Base-by-base conservation (phyloP, 2,329 filamentous ascomycete species). In the Reticulascus tulasneorum region DNA sequence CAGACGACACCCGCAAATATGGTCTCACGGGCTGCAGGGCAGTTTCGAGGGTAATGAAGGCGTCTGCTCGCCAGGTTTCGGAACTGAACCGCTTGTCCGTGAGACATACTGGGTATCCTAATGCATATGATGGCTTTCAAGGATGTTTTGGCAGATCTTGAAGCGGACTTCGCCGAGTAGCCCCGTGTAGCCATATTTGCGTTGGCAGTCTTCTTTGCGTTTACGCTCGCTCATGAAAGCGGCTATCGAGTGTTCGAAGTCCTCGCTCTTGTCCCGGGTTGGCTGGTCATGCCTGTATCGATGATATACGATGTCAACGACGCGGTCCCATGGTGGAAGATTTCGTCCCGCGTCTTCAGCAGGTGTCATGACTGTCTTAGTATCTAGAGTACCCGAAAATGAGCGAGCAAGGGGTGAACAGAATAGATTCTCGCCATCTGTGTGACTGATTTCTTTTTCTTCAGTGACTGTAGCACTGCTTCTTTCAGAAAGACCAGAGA, bases 401-500 rank as follows among this genome's bases (percentile, higher is more conserved):
- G n/a, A 22, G 26, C 33, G 32, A 25, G 33, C 21, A 32, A 44
- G 59, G 63, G 31, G 68, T 62, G 5, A 71, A 65, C 36, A 42
- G 25, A 42, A 35, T 20, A 31, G 35, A 24, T 29, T 26, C n/a
- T n/a, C n/a, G 28, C 13, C 19, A 27, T 35, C 13, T 39, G 37
- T 40, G 66, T 63, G 5, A 58, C 66, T 1, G 48, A 62, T 23
- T 53, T 73, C 18, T 58, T 59, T 31, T 67, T 70, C 47, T 54
- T 75, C 29, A 59, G 9, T 37, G 20, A 15, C 10, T 27, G 23
- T 23, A n/a, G n/a, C n/a, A n/a, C n/a, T n/a, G n/a, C n/a, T n/a
- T n/a, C n/a, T n/a, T n/a, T n/a, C n/a, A n/a, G n/a, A n/a, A n/a
- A n/a, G n/a, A n/a, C n/a, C n/a, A n/a, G n/a, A n/a, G n/a, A n/a